Evolutionary conservation across 306 rosid genomes (phyloP).

Genomic region (Hippophae rhamnoides): DNA sequence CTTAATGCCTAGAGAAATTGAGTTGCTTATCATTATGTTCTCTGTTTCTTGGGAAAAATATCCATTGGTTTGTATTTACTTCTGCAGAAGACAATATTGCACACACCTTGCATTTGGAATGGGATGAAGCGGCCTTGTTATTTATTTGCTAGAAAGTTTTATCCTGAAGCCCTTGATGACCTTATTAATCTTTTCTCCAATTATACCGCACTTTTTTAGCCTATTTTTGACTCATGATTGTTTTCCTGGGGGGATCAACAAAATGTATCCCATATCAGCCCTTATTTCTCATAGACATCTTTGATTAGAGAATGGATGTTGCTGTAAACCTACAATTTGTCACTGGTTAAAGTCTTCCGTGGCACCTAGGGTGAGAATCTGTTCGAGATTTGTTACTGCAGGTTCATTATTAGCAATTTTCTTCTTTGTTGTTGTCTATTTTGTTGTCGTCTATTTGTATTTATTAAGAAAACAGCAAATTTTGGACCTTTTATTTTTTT

Average conservation of each 20-base stretch:
- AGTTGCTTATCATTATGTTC: neutral
- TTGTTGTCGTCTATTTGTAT: too few species aligned
- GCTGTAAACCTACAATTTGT: too few species aligned
- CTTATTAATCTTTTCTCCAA: constrained; percentile 34
- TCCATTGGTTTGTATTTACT: neutral
- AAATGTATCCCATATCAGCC: neutral
- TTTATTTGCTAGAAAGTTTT: constrained; percentile 46
- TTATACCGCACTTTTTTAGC: constrained; percentile 12
- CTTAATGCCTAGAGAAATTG: neutral
- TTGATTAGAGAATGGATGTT: neutral
- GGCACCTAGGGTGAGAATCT: too few species aligned
- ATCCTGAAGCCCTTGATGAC: constrained; percentile 42
- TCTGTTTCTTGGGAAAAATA: constrained; percentile 1
- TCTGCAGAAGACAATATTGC: constrained; percentile 26
- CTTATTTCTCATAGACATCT: neutral
- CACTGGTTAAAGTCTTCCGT: too few species aligned
- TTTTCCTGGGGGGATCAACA: neutral
- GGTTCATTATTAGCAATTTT: too few species aligned
- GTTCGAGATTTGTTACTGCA: too few species aligned
- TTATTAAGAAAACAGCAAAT: too few species aligned
- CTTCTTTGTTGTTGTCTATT: too few species aligned
- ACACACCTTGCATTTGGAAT: constrained; percentile 35
- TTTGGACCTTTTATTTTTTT: too few species aligned
- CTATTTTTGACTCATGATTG: neutral
- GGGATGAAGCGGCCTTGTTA: constrained; percentile 39